Conservation (phyloP, 495 filamentous ascomycete genomes). For the Talaromyces wortmannii region DNA sequence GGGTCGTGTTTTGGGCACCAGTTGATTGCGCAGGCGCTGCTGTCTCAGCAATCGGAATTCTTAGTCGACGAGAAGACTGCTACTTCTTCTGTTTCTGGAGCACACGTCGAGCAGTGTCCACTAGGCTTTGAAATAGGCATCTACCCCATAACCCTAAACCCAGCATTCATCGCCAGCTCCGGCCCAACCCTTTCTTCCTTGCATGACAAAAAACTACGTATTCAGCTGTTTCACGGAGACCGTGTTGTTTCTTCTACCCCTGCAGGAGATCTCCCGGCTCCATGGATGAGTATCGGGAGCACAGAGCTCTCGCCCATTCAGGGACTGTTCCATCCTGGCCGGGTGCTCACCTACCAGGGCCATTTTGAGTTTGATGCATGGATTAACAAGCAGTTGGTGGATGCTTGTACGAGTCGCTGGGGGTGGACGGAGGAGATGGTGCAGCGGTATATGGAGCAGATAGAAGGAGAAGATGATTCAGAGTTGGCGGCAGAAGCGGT, state of each 20-base stretch:
- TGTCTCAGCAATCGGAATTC: slow-evolving; percentile 11
- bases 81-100: too few species aligned
- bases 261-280: slow-evolving; percentile 9
- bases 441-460: slow-evolving; percentile 13
- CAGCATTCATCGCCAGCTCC: slow-evolving; percentile 14
- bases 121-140: slow-evolving; percentile 35
- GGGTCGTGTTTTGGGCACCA: slow-evolving; percentile 46
- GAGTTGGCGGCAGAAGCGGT: slow-evolving; percentile 31
- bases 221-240: slow-evolving; percentile 30
- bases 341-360: slow-evolving; percentile 32
- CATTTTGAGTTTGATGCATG: slow-evolving; percentile 39
- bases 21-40: slow-evolving; percentile 32
- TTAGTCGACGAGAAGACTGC: too few species aligned
- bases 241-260: slow-evolving; percentile 15
- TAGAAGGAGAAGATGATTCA: slow-evolving; percentile 29
- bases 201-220: slow-evolving; percentile 7
- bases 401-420: slow-evolving; percentile 18
- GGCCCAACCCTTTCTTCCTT: too few species aligned
- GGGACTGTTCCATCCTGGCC: slow-evolving; percentile 27
- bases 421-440: slow-evolving; percentile 16
- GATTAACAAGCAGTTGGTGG: slow-evolving; percentile 23
- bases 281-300: slow-evolving; percentile 27
- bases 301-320: slow-evolving; percentile 28
- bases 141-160: slow-evolving; percentile 20
- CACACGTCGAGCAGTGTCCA: slow-evolving; percentile 2